phyloP scores from a whole-genome alignment of 164 flowering plant species.

The Vitis rotundifolia region DNA sequence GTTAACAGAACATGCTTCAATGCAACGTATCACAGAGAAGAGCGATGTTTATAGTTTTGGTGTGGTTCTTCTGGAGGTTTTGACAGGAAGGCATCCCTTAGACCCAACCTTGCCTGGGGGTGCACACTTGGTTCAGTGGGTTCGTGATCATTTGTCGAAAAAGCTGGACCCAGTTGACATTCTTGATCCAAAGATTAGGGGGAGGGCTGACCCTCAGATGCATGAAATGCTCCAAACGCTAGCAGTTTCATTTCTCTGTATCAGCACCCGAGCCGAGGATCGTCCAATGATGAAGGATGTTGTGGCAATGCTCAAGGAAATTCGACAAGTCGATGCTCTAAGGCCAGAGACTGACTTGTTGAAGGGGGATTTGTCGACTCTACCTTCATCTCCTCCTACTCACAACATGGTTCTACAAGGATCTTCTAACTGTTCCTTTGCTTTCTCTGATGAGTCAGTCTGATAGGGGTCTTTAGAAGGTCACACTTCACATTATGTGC shows the following conservation, averaged over 20 bases:
- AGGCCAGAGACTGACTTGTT: slow-evolving; percentile 37
- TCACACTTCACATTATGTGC: not conserved
- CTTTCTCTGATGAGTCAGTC: slow-evolving; percentile 69
- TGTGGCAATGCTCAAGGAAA: slow-evolving; percentile 88
- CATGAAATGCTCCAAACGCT: slow-evolving; percentile 89
- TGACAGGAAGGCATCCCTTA: slow-evolving; percentile 90
- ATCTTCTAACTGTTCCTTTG: slow-evolving; percentile 80
- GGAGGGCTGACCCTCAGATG: slow-evolving; percentile 69
- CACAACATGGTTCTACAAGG: slow-evolving; percentile 46
- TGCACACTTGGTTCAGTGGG: slow-evolving; percentile 83
- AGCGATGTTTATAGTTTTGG: slow-evolving; percentile 96
- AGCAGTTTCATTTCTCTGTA: slow-evolving; percentile 77
- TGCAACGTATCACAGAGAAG: slow-evolving; percentile 76
- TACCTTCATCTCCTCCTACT: slow-evolving; percentile 28
- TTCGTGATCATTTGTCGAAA: slow-evolving; percentile 60
- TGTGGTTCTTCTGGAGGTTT: slow-evolving; percentile 78
- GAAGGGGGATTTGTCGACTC: slow-evolving; percentile 30
- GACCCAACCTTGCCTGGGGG: slow-evolving; percentile 91
- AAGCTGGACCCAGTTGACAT: slow-evolving; percentile 59
- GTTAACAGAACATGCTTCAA: slow-evolving; percentile 72
- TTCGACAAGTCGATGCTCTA: slow-evolving; percentile 45
- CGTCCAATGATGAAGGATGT: slow-evolving; percentile 93
- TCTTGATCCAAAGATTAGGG: slow-evolving; percentile 75
- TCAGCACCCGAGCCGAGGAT: slow-evolving; percentile 56
- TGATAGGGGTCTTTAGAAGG: slow-evolving; percentile 6